Percentiles rank a stretch among this genome's conserved stretches.
phyloP scores from a whole-genome alignment of 2,329 filamentous ascomycete genomes.

The Botrytis fabae region DNA sequence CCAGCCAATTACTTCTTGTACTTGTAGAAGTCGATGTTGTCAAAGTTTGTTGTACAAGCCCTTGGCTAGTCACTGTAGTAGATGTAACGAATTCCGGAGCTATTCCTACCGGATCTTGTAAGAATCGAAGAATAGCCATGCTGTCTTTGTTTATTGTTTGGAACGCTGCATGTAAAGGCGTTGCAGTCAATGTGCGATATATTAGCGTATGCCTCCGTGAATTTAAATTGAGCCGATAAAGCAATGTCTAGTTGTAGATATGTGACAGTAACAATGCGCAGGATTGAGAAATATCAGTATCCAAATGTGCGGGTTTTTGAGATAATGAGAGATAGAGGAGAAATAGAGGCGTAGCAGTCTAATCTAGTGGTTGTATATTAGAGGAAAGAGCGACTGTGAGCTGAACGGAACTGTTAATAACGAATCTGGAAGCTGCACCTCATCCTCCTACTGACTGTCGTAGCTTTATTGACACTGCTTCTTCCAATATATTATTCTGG shows the following conservation, averaged over 20 bases:
- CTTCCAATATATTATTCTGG: not conserved
- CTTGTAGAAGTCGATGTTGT: not conserved
- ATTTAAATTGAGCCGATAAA: not conserved
- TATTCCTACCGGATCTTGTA: not conserved
- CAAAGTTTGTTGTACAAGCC: not conserved
- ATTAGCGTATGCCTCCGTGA: not conserved
- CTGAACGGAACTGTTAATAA: not conserved
- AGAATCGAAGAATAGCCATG: constrained; percentile 1
- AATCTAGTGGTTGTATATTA: not conserved
- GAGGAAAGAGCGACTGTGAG: not conserved
- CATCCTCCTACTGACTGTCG: not conserved
- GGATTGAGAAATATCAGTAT: constrained; percentile 8
- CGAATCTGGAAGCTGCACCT: not conserved
- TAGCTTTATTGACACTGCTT: not conserved
- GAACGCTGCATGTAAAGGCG: not conserved
- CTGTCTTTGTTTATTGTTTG: not conserved
- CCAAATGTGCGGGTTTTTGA: not conserved
- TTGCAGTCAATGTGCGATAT: not conserved
- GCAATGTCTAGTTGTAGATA: constrained; percentile 3
- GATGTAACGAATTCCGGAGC: not conserved
- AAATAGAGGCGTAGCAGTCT: not conserved
- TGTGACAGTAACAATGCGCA: constrained; percentile 14
- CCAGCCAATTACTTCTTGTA: not conserved
- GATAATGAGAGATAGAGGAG: too few species aligned
- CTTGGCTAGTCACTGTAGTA: not conserved